Conservation (phyloP, 2,329 filamentous ascomycete species). For the Raffaelea ambrosiae region DNA sequence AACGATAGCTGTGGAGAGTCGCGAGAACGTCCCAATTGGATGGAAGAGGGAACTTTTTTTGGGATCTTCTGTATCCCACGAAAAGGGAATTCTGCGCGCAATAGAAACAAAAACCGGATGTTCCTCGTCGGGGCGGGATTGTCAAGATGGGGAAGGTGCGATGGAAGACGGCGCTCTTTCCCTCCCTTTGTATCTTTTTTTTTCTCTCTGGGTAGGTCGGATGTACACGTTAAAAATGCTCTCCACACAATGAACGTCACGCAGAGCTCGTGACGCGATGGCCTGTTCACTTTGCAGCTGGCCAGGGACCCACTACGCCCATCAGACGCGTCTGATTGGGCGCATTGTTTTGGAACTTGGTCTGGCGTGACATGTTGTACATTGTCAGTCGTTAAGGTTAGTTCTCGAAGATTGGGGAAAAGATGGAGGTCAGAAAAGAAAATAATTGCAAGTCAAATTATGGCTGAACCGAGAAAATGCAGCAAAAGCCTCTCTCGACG, state of each 20-base stretch:
- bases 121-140: neutral
- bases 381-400: too few relatives aligned
- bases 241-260: neutral
- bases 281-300: constrained; percentile 1
- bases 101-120: too few relatives aligned
- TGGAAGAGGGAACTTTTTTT: neutral
- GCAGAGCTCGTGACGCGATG: constrained; percentile 11
- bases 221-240: neutral
- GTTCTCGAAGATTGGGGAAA: too few relatives aligned
- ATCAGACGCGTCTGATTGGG: constrained; percentile 11
- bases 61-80: neutral
- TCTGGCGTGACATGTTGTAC: constrained; percentile 7
- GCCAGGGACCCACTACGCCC: neutral
- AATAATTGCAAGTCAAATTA: too few relatives aligned
- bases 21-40: neutral
- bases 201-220: neutral
- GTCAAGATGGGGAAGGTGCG: neutral
- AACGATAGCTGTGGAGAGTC: neutral
- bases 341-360: neutral
- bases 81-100: neutral
- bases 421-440: too few relatives aligned
- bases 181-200: neutral
- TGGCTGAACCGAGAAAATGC: too few relatives aligned
- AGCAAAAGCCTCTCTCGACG: too few relatives aligned
- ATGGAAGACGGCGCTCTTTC: neutral